Base-by-base conservation (phyloP, 768 basidiomycete species). In the Suillus brevipes region DNA sequence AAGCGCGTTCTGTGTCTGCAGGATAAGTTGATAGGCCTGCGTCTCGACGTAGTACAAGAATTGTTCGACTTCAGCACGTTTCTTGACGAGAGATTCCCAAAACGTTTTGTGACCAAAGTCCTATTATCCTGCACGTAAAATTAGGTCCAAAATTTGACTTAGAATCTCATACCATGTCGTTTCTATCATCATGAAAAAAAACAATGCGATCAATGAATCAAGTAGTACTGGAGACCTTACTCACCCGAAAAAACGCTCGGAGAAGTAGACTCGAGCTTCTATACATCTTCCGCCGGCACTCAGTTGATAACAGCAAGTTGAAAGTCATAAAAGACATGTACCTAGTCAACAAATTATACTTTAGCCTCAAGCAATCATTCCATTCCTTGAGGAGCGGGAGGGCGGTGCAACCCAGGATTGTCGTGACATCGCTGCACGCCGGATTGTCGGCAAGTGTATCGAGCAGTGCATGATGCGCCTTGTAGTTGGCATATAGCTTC, bases 201-300 rank as follows among this genome's bases (percentile, higher is more conserved):
- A 4, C 2, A n/a, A 45, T n/a, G 16, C 18, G n/a, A 23, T 64
- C 28, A 38, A 40, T 28, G 9, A 43, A 20, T 31, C 28, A 20
- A 23, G 28, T 64, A 23, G 8, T 36, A 47, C 7, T 25, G n/a
- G 28, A 13, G 18, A 31, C 12, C 25, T 34, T 14, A 71, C 77
- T 43, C 64, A 81, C 80, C 78, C 79, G 49, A 80, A 81, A 66
- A 81, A 81, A 10, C 76, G 74, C 64, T 78, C 77, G 6, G 78
- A 75, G 63, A 81, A 80, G 67, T 74, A 78, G 9, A 73, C 70
- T 14, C 80, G 74, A 6, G 78, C 78, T 55, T 75, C 70, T 55
- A 81, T 79, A 52, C 80, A 81, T 40, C 80, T 81, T 59, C 4
- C 43, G 13, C 50, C 9, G 50, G 53, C 60, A 58, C 62, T 70